phyloP scores from a whole-genome alignment of 768 basidiomycete genomes.

The Calocera cornea region DNA sequence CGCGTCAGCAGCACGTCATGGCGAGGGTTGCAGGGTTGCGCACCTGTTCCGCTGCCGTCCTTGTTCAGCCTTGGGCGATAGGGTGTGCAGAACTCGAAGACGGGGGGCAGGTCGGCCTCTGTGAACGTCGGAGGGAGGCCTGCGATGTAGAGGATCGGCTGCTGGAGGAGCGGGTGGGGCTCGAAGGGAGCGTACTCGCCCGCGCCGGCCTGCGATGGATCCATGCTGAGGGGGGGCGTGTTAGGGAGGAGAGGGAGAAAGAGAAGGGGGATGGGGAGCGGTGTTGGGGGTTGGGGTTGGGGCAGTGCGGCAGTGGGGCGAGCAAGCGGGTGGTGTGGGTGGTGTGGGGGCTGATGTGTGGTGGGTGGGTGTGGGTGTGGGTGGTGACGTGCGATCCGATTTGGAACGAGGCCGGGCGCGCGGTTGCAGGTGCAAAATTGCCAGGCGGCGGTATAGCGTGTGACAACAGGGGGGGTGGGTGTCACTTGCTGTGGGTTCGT shows the following conservation, averaged over 20 bases:
- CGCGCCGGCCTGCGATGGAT: not conserved
- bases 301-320: no score
- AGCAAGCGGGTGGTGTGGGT: no score
- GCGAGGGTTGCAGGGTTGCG: not conserved
- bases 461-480: no score
- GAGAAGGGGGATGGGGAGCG: not conserved
- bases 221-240: not conserved
- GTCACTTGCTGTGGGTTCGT: no score
- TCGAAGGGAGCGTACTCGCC: not conserved
- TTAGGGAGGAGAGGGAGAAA: not conserved
- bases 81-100: slow-evolving; percentile 62
- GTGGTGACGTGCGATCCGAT: not conserved
- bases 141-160: slow-evolving; percentile 69
- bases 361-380: not conserved
- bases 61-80: slow-evolving; percentile 66
- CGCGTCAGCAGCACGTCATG: not conserved
- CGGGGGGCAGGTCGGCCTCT: slow-evolving; percentile 62
- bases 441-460: no score
- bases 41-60: slow-evolving; percentile 34
- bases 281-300: no score
- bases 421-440: no score
- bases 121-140: slow-evolving; percentile 58
- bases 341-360: not conserved
- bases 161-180: slow-evolving; percentile 67
- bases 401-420: not conserved